These are phyloP conservation scores for Candida golubevii DNA, from an alignment of 805 yeast genomes.

Conservation along the genomic window DNA sequence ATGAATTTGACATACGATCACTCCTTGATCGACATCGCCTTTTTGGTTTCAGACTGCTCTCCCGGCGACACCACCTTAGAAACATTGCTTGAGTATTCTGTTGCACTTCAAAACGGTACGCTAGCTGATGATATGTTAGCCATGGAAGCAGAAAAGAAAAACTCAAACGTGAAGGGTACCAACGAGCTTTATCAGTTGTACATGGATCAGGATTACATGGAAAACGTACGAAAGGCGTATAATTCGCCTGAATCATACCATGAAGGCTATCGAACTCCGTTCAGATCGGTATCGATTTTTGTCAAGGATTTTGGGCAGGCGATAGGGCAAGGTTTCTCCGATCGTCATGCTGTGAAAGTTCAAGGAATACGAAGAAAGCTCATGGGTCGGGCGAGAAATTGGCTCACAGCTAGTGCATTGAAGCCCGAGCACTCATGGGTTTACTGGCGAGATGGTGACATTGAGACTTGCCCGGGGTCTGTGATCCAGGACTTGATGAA, in stretches of 20 bases:
- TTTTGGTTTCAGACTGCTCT: conserved; percentile 76
- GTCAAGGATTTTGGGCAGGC: conserved; percentile 80
- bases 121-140: conserved; percentile 45
- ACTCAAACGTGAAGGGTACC: conserved; percentile 45
- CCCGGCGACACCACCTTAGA: conserved; percentile 62
- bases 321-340: conserved; percentile 81
- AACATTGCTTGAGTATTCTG: conserved; percentile 58
- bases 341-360: conserved; percentile 78
- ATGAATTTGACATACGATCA: conserved; percentile 87
- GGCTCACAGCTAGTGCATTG: conserved; percentile 71
- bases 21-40: conserved; percentile 71
- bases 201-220: conserved; percentile 62
- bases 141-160: conserved; percentile 33
- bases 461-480: conserved; percentile 76
- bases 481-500: conserved; percentile 73
- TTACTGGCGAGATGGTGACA: conserved; percentile 86
- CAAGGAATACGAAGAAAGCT: conserved; percentile 80
- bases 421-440: conserved; percentile 89
- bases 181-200: conserved; percentile 62
- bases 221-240: conserved; percentile 54
- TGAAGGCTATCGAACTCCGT: conserved; percentile 57
- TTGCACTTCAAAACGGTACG: conserved; percentile 68
- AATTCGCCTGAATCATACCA: conserved; percentile 57
- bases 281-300: conserved; percentile 74
- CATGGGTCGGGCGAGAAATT: conserved; percentile 85